phyloP scores from a whole-genome alignment of 2,329 filamentous ascomycete species.

The Hypoxylon sp. region DNA sequence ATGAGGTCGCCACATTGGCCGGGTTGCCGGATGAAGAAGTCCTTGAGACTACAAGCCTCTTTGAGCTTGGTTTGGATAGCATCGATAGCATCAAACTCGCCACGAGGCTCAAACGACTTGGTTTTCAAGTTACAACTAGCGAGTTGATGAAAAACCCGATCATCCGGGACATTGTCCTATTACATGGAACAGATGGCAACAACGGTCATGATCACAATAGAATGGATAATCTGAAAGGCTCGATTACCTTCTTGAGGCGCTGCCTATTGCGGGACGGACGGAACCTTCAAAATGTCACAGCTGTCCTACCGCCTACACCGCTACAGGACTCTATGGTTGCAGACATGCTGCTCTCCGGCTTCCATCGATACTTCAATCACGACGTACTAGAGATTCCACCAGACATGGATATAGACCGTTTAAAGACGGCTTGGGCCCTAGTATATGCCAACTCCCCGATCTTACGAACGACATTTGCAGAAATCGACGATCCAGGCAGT shows the following conservation, averaged over 20 bases:
- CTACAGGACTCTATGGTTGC: conserved; percentile 90
- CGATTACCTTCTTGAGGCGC: conserved; percentile 56
- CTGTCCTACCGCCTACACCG: conserved; percentile 81
- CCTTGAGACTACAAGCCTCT: conserved; percentile 73
- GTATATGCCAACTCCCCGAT: conserved; percentile 77
- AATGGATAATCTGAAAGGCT: conserved; percentile 41
- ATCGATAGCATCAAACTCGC: conserved; percentile 92
- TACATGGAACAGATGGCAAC: conserved; percentile 3
- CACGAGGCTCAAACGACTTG: conserved; percentile 74
- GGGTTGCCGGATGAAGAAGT: conserved; percentile 67
- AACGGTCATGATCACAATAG: not conserved
- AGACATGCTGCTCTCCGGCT: conserved; percentile 83
- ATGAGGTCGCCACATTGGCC: conserved; percentile 75
- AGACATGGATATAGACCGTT: conserved; percentile 67
- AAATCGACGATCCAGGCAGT: conserved; percentile 73
- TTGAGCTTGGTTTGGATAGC: conserved; percentile 90
- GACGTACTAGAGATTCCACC: conserved; percentile 76
- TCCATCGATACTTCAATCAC: conserved; percentile 86
- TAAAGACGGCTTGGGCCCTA: conserved; percentile 73
- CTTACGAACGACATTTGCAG: conserved; percentile 80
- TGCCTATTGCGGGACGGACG: conserved; percentile 57
- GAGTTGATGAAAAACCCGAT: conserved; percentile 81
- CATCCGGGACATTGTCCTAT: conserved; percentile 71
- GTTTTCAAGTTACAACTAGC: conserved; percentile 77
- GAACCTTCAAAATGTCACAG: conserved; percentile 63